phyloP scores from a whole-genome alignment of 176 grass and related monocot species.

The Lolium multiflorum region DNA sequence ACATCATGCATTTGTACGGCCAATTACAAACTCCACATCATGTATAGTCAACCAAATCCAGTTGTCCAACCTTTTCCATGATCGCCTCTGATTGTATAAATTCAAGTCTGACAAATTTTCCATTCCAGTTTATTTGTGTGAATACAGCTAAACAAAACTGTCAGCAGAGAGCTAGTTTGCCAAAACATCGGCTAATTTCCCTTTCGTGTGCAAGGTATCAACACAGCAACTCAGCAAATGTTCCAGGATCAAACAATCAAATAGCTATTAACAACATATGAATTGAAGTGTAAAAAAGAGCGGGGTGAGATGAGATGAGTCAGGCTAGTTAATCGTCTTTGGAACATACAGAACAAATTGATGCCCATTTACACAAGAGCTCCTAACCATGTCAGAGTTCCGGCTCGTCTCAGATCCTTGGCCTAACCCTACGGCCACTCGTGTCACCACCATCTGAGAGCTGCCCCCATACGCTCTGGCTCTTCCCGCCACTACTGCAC shows the following conservation, averaged over 20 bases:
- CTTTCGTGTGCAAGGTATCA: neutral
- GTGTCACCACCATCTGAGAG: constrained; percentile 81
- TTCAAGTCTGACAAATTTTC: neutral
- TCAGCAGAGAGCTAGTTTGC: neutral
- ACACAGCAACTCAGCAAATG: constrained; percentile 19
- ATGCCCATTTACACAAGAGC: constrained; percentile 58
- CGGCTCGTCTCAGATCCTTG: constrained; percentile 51
- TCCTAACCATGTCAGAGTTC: constrained; percentile 57
- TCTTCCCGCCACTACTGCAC: constrained; percentile 77
- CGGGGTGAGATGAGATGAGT: constrained; percentile 10
- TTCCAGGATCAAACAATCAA: constrained; percentile 27
- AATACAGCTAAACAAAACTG: neutral
- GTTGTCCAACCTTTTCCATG: neutral
- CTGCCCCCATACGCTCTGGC: constrained; percentile 80
- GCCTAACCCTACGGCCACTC: constrained; percentile 75
- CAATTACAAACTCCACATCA: neutral
- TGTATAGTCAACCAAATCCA: too few species aligned
- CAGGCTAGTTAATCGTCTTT: constrained; percentile 34
- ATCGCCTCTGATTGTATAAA: neutral
- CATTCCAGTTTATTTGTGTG: neutral
- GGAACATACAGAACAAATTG: constrained; percentile 49
- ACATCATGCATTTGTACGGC: neutral
- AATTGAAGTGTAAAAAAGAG: constrained; percentile 24
- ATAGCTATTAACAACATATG: constrained; percentile 38
- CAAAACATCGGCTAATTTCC: neutral